These are phyloP conservation scores for Pseudocohnilembus persalinus DNA, from an alignment of 169 alveolate species.

Conservation along the genomic window DNA sequence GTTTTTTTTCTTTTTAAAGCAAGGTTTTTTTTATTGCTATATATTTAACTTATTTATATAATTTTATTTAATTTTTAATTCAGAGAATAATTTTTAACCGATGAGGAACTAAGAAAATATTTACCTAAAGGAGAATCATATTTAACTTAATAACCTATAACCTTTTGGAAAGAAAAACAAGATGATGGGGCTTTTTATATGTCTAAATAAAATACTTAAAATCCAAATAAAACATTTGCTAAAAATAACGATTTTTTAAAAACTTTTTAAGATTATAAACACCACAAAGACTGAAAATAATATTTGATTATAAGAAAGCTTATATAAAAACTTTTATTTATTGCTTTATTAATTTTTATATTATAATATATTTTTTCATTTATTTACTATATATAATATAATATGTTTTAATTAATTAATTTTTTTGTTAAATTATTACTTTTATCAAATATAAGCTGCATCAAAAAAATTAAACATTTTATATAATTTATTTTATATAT, in stretches of 20 bases:
- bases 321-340: no score
- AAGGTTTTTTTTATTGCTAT: no score
- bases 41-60: not conserved
- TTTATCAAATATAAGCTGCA: no score
- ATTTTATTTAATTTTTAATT: not conserved
- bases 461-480: no score
- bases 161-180: slow-evolving; percentile 21
- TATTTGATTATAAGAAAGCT: no score
- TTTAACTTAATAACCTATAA: slow-evolving; percentile 20
- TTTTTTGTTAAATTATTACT: no score
- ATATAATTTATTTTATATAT: no score
- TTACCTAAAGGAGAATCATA: slow-evolving; percentile 22
- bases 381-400: no score
- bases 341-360: no score
- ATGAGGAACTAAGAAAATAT: slow-evolving; percentile 10
- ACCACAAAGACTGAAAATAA: slow-evolving; percentile 5
- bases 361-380: no score
- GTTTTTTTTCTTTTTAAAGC: no score
- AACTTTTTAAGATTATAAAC: slow-evolving; percentile 16
- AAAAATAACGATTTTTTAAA: slow-evolving; percentile 14
- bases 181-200: slow-evolving; percentile 34
- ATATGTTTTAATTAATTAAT: no score
- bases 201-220: slow-evolving; percentile 25
- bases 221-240: slow-evolving; percentile 5
- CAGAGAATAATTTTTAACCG: slow-evolving; percentile 19